phyloP scores from a whole-genome alignment of 163 green algal genomes.

The Volvox carteri region DNA sequence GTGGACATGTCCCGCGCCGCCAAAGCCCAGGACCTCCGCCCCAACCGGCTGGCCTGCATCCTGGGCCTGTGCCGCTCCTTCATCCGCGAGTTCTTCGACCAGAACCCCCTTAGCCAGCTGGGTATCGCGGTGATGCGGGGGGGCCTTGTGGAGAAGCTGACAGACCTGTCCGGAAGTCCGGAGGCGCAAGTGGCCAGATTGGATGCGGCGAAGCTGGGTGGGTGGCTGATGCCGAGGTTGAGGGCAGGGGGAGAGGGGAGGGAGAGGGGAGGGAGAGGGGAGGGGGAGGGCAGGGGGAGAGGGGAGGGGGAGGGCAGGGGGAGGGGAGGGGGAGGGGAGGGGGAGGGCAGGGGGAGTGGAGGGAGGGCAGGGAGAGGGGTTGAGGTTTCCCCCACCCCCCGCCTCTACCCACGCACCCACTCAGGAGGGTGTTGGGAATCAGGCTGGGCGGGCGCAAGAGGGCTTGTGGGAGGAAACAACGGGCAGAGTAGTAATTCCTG shows the following conservation, averaged over 20 bases:
- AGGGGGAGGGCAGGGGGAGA: not conserved
- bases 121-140: slow-evolving; percentile 89
- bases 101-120: slow-evolving; percentile 95
- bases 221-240: too few species aligned
- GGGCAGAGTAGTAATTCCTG: too few species aligned
- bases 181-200: slow-evolving; percentile 89
- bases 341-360: too few species aligned
- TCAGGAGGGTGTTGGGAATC: too few species aligned
- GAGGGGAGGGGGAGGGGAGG: not conserved
- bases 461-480: too few species aligned
- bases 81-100: slow-evolving; percentile 95
- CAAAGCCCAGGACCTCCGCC: slow-evolving; percentile 82
- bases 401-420: too few species aligned
- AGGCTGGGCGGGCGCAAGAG: too few species aligned
- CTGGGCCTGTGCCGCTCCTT: slow-evolving; percentile 75
- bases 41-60: slow-evolving; percentile 82
- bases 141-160: slow-evolving; percentile 88
- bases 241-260: not conserved
- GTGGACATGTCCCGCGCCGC: slow-evolving; percentile 90
- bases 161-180: slow-evolving; percentile 87
- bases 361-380: too few species aligned
- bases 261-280: not conserved
- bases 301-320: too few species aligned
- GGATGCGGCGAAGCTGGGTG: slow-evolving; percentile 59
- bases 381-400: too few species aligned